Conservation (phyloP, 2,329 filamentous ascomycete genomes). For the Phialophora expanda region DNA sequence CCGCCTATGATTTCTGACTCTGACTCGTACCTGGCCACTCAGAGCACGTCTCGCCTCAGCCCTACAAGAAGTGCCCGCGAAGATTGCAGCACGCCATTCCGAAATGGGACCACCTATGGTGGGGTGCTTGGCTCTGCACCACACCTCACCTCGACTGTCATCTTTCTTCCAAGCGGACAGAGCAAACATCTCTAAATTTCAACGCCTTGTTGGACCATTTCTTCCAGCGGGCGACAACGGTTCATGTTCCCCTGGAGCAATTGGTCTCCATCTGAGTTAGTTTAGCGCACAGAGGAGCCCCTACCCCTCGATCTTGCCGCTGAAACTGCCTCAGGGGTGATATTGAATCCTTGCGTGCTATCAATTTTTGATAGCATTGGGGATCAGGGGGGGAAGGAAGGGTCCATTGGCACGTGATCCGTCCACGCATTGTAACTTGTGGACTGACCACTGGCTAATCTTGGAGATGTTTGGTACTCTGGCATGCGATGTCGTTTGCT, state of each 20-base stretch:
- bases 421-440: background rate
- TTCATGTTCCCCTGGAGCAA: background rate
- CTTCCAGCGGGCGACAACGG: background rate
- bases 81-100: conserved; percentile 36
- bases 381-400: conserved; percentile 9
- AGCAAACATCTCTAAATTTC: conserved; percentile 17
- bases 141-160: conserved; percentile 34
- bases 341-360: conserved; percentile 17
- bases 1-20: conserved; percentile 27
- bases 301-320: conserved; percentile 12
- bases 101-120: conserved; percentile 31
- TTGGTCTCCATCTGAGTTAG: background rate
- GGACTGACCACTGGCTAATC: background rate
- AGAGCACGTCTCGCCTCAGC: conserved; percentile 23
- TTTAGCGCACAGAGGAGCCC: background rate
- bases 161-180: conserved; percentile 1
- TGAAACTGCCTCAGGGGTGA: conserved; percentile 34
- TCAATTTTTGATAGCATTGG: conserved; percentile 2
- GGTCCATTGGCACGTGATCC: conserved; percentile 11
- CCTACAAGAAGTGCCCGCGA: conserved; percentile 29
- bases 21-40: conserved; percentile 29
- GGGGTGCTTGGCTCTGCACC: conserved; percentile 37
- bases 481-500: background rate
- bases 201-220: background rate
- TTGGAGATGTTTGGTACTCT: background rate